phyloP scores from a whole-genome alignment of 495 filamentous ascomycete genomes.

The Daldinia concentrica region DNA sequence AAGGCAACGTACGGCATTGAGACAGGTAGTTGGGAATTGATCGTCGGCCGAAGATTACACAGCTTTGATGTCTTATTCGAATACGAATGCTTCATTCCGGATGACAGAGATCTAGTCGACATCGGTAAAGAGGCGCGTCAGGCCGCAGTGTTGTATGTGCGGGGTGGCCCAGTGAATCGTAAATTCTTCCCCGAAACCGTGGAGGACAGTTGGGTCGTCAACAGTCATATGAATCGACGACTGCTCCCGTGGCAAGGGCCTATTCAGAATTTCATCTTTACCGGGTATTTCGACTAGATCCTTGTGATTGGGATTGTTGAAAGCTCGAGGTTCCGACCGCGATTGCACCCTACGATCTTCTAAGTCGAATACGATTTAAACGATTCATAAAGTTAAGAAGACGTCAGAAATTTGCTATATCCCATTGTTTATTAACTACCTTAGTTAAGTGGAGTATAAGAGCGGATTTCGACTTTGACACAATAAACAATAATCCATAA shows the following conservation, averaged over 20 bases:
- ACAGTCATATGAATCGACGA: slow-evolving; percentile 15
- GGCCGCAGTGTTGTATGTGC: slow-evolving; percentile 34
- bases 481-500: too few species aligned
- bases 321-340: too few species aligned
- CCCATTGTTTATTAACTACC: too few species aligned
- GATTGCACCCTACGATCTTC: neutral
- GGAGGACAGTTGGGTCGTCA: slow-evolving; percentile 22
- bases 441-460: too few species aligned
- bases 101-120: slow-evolving; percentile 33
- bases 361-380: neutral
- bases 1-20: slow-evolving; percentile 37
- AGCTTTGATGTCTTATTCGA: slow-evolving; percentile 32
- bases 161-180: slow-evolving; percentile 22
- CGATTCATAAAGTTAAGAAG: too few species aligned
- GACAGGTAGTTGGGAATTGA: slow-evolving; percentile 40
- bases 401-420: too few species aligned
- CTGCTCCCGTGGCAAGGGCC: slow-evolving; percentile 39
- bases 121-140: slow-evolving; percentile 22
- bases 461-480: too few species aligned
- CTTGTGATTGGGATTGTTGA: neutral
- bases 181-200: neutral
- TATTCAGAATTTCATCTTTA: slow-evolving; percentile 36
- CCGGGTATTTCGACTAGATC: slow-evolving; percentile 28
- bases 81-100: slow-evolving; percentile 36
- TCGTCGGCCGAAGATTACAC: slow-evolving; percentile 21